Conservation (phyloP, 2,329 filamentous ascomycete genomes). For the Knufia petricola region DNA sequence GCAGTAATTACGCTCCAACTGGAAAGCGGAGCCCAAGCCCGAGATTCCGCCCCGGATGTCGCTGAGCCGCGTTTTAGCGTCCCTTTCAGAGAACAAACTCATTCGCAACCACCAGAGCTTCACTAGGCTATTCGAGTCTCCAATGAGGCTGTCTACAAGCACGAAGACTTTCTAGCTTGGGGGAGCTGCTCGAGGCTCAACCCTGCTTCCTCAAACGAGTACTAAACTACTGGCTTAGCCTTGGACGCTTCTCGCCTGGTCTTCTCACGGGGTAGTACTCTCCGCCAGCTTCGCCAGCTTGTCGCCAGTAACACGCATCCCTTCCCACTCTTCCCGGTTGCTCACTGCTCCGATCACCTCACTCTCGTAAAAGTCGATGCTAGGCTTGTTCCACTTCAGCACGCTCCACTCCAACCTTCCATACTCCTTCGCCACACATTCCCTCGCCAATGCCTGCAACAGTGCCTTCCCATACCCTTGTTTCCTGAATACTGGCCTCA, state of each 20-base stretch:
- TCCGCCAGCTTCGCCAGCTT: slow-evolving; percentile 34
- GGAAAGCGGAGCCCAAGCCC: too few species aligned
- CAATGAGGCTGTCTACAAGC: too few species aligned
- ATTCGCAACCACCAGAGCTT: too few species aligned
- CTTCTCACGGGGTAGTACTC: slow-evolving; percentile 9
- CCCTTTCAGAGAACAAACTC: too few species aligned
- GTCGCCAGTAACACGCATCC: slow-evolving; percentile 42
- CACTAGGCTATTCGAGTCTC: too few species aligned
- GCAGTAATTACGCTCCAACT: background rate
- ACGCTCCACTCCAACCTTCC: slow-evolving; percentile 82
- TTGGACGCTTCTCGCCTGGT: too few species aligned
- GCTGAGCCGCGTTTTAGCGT: too few species aligned
- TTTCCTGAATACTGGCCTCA: slow-evolving; percentile 59
- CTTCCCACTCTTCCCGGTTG: slow-evolving; percentile 39
- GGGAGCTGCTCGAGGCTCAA: too few species aligned
- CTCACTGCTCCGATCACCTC: slow-evolving; percentile 31
- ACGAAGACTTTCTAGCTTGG: too few species aligned
- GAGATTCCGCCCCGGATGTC: too few species aligned
- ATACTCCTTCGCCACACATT: slow-evolving; percentile 63
- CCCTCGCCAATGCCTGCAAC: slow-evolving; percentile 66
- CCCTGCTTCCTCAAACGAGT: too few species aligned
- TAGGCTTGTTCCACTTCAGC: slow-evolving; percentile 84
- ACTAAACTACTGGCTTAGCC: too few species aligned
- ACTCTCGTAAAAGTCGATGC: slow-evolving; percentile 69
- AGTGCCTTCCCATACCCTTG: slow-evolving; percentile 71